Base-by-base conservation (phyloP, 176 grass and related monocot species). In the Pontederia paniculata region DNA sequence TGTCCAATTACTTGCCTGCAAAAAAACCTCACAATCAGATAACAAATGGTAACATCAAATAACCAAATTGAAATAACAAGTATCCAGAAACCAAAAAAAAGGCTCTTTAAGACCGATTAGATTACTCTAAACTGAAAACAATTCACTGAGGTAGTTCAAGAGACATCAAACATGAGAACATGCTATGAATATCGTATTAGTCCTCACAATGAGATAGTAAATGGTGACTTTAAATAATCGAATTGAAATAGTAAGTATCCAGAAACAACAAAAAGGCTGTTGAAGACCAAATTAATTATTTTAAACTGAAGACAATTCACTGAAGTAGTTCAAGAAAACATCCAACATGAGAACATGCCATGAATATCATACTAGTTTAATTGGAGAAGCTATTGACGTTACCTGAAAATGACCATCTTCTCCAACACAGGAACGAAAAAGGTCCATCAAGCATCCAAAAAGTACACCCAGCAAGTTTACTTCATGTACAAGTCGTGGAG, bases 321-420 rank as follows among this genome's bases (percentile, higher is more conserved):
- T 54, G 51, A 0, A 21, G 9, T 10, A 10, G 17, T 19, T 10
- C 13, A 54, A 54, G 51, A 54, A 19, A 9, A 9, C 20, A 54
- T 19, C 20, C 20, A 16, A 18, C 17, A 54, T 5, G 10, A 5
- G 20, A 54, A 9, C n/a, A 19, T 19, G 51, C 17, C 9, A 54
- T 10, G 2, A 19, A 57, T 28, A 37, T 37, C 28, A 37, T 23
- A 5, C 8, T 4, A 14, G 54, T 57, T 11, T 4, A 28, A 28
- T 57, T 14, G 19, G n/a, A 55, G 52, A 10, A 54, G 41, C 50
- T 57, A 56, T 55, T 14, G 18, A 60, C 16, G 52, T 60, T 84
- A 96, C 91, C 91, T 87, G 82, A 59, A 96, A 75, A 54, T 44
- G 73, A 65, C 74, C 86, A 61, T 86, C 86, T 54, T 89, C 82